A percentile compares a stretch with the other conserved stretches of the same genome.
phyloP scores from a whole-genome alignment of 1,139 yeast species.

The Cylindricascospora bacillispora region DNA sequence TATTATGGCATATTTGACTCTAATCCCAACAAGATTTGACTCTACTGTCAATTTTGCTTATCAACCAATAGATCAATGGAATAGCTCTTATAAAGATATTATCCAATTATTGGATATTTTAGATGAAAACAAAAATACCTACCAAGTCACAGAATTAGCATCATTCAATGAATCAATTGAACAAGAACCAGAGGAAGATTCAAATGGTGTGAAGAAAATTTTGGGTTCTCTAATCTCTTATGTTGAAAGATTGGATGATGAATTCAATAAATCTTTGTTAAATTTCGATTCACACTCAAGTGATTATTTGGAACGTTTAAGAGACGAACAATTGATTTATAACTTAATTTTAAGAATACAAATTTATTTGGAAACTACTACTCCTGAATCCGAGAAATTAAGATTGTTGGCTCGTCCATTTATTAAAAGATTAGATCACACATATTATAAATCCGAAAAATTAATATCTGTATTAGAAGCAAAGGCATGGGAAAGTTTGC shows the following conservation, averaged over 20 bases:
- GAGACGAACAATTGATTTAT: slow-evolving; percentile 74
- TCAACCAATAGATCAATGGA: slow-evolving; percentile 82
- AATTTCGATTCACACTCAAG: slow-evolving; percentile 89
- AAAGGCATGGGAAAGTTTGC: slow-evolving; percentile 52
- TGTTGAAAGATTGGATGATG: slow-evolving; percentile 92
- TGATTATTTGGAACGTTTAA: slow-evolving; percentile 82
- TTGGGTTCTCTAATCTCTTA: slow-evolving; percentile 78
- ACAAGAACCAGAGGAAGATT: slow-evolving; percentile 54
- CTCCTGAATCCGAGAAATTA: slow-evolving; percentile 37
- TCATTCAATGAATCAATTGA: slow-evolving; percentile 69
- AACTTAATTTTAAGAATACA: slow-evolving; percentile 73
- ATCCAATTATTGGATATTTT: slow-evolving; percentile 50
- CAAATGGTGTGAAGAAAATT: slow-evolving; percentile 57
- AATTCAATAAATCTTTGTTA: slow-evolving; percentile 77
- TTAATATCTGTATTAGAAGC: slow-evolving; percentile 60
- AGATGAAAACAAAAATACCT: slow-evolving; percentile 44
- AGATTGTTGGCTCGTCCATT: slow-evolving; percentile 66
- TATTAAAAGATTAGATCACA: slow-evolving; percentile 78
- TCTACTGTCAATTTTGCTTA: slow-evolving; percentile 51
- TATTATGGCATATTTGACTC: slow-evolving; percentile 66
- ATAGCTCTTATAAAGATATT: slow-evolving; percentile 51
- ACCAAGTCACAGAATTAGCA: slow-evolving; percentile 71
- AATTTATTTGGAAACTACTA: slow-evolving; percentile 61
- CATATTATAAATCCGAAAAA: slow-evolving; percentile 81
- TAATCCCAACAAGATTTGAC: slow-evolving; percentile 84